Conservation (phyloP, 2,329 filamentous ascomycete genomes). For the Trichoderma sp. region DNA sequence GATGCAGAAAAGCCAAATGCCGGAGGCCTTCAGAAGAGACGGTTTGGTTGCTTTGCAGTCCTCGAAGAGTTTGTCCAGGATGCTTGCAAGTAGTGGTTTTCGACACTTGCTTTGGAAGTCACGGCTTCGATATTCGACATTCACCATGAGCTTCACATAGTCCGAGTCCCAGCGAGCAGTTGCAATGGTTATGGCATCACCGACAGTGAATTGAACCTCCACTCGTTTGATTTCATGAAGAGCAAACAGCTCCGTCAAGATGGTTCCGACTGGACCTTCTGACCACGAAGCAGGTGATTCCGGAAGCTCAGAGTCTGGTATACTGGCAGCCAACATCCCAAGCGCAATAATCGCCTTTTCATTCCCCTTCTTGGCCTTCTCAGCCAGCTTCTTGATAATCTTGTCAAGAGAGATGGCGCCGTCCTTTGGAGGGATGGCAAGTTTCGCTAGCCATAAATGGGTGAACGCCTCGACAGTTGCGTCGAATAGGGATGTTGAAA, state of each 20-base stretch:
- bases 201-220: conserved; percentile 86
- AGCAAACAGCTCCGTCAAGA: conserved; percentile 67
- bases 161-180: conserved; percentile 81
- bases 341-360: conserved; percentile 79
- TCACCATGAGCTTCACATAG: conserved; percentile 69
- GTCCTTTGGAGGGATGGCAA: conserved; percentile 35
- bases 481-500: conserved; percentile 40
- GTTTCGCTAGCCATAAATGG: conserved; percentile 46
- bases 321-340: conserved; percentile 65
- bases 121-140: conserved; percentile 58
- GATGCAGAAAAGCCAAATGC: conserved; percentile 90
- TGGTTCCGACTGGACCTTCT: conserved; percentile 44
- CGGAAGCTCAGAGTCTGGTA: conserved; percentile 26
- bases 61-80: conserved; percentile 69
- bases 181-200: conserved; percentile 78
- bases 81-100: conserved; percentile 44
- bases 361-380: conserved; percentile 72
- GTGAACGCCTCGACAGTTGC: conserved; percentile 44
- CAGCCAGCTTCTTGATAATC: conserved; percentile 60
- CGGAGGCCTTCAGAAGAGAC: conserved; percentile 82
- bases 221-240: conserved; percentile 81
- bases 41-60: conserved; percentile 85
- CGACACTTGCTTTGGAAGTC: conserved; percentile 39
- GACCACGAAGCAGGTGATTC: conserved; percentile 28
- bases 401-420: conserved; percentile 35